Percentiles rank a stretch among this genome's conserved stretches.
These are phyloP conservation scores for Schrenkiella parvula DNA, from an alignment of 345 rosid genomes.

Conservation along the genomic window DNA sequence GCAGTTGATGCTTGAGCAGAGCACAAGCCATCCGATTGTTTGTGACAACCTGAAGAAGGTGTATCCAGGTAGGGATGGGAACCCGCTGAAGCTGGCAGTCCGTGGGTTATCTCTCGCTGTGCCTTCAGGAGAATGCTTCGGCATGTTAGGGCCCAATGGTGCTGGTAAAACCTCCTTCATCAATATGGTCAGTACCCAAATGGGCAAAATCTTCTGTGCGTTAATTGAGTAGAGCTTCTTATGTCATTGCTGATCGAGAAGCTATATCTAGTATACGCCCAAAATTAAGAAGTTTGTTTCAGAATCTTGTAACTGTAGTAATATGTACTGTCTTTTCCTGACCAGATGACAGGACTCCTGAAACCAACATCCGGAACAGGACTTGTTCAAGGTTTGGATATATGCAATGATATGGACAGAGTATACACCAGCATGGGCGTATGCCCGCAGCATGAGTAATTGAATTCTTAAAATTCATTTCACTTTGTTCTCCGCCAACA, in stretches of 20 bases:
- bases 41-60: constrained; percentile 73
- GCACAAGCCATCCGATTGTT: constrained; percentile 52
- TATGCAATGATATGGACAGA: constrained; percentile 67
- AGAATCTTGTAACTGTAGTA: background rate
- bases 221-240: background rate
- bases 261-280: background rate
- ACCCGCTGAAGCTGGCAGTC: constrained; percentile 81
- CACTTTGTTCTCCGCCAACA: background rate
- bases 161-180: constrained; percentile 97
- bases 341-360: constrained; percentile 88
- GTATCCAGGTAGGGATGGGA: constrained; percentile 90
- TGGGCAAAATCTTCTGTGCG: background rate
- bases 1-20: constrained; percentile 54
- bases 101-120: constrained; percentile 87
- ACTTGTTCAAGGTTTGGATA: constrained; percentile 68
- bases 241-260: background rate
- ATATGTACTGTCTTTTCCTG: constrained; percentile 7
- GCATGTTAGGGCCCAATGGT: constrained; percentile 98
- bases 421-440: constrained; percentile 94
- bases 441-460: constrained; percentile 94
- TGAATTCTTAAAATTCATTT: constrained; percentile 16
- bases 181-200: constrained; percentile 62
- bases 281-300: background rate
- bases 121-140: constrained; percentile 92
- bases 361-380: constrained; percentile 82